phyloP scores from a whole-genome alignment of 2,329 filamentous ascomycete species.

The Botryotinia convoluta region DNA sequence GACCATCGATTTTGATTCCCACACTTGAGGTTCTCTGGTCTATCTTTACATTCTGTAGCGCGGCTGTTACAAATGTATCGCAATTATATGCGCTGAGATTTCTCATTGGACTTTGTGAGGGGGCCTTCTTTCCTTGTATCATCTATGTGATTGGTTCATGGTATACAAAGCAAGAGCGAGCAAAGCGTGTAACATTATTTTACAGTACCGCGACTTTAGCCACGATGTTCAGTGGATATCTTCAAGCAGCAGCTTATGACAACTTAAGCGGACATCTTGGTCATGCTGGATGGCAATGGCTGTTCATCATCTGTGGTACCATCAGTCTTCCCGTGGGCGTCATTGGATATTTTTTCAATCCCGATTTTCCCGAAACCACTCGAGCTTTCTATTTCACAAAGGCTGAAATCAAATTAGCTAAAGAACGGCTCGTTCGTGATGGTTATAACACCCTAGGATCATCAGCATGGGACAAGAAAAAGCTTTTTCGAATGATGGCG shows the following conservation, averaged over 20 bases:
- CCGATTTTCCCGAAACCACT: conserved; percentile 43
- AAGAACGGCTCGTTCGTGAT: conserved; percentile 23
- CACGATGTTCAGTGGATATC: conserved; percentile 45
- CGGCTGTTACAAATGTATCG: conserved; percentile 34
- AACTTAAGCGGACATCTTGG: conserved; percentile 41
- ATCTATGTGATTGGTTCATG: conserved; percentile 47
- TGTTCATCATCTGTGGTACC: conserved; percentile 50
- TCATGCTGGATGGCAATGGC: conserved; percentile 45
- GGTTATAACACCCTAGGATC: conserved; percentile 31
- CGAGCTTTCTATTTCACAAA: conserved; percentile 41
- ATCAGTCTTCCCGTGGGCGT: conserved; percentile 54
- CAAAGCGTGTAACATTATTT: conserved; percentile 55
- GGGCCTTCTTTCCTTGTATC: conserved; percentile 29
- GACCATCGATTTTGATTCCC: conserved; percentile 32
- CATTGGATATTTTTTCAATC: conserved; percentile 49
- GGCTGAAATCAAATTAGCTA: conserved; percentile 24
- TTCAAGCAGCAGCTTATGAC: conserved; percentile 43
- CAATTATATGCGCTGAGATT: conserved; percentile 46
- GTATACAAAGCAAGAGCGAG: conserved; percentile 46
- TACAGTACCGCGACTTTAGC: conserved; percentile 52
- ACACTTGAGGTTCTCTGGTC: conserved; percentile 31
- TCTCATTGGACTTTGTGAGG: conserved; percentile 42
- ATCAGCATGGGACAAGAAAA: conserved; percentile 29
- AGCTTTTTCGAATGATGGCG: conserved; percentile 31
- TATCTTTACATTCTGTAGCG: conserved; percentile 30